Evolutionary conservation across 2,329 filamentous ascomycete genomes (phyloP), one percentile per base, ranked within the genome.

Genomic region (Seiridium cupressi): DNA sequence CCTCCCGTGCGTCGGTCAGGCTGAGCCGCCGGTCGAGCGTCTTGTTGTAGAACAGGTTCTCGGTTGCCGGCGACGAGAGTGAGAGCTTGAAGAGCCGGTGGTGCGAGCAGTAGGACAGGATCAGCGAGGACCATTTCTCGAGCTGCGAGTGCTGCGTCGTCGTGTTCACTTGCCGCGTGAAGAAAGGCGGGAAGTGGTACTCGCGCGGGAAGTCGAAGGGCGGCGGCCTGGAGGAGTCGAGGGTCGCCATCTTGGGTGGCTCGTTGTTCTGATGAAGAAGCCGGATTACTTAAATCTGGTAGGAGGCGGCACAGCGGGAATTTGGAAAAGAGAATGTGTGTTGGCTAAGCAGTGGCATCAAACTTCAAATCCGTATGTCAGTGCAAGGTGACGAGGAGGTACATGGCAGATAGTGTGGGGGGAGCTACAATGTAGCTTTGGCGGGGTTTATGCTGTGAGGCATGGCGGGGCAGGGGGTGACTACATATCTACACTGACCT

Each of bases 181-280:
- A 95, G 87, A 95, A 93, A 71, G 91, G 89, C 0, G 91, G 91
- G 79, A 92, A 94, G 77, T 80, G 79, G 82, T 93, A 90, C 73
- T 86, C 84, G 66, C 80, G 81, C 3, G 86, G 86, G 74, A 87
- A 89, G 44, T 67, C 59, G 74, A 88, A 88, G 68, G 75, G 38
- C 4, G 51, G 7, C 40, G 26, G 44, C 44, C 40, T 11, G 31
- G 40, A 35, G 42, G 31, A 18, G n/a, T 42, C 32, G 51, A 44
- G 18, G 13, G 54, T 46, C 3, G 54, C 26, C 31, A 56, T 46
- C 10, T n/a, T 48, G 5, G 26, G 9, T n/a, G 18, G 18, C 32
- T 32, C n/a, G n/a, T 18, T 13, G 47, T 26, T 3, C 1, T 11
- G 46, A 5, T 32, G 18, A 26, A 26, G 18, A 26, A 26, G 18